Evolutionary conservation across 2,329 filamentous ascomycete genomes (phyloP).

Genomic region (Penicillium brevicompactum): DNA sequence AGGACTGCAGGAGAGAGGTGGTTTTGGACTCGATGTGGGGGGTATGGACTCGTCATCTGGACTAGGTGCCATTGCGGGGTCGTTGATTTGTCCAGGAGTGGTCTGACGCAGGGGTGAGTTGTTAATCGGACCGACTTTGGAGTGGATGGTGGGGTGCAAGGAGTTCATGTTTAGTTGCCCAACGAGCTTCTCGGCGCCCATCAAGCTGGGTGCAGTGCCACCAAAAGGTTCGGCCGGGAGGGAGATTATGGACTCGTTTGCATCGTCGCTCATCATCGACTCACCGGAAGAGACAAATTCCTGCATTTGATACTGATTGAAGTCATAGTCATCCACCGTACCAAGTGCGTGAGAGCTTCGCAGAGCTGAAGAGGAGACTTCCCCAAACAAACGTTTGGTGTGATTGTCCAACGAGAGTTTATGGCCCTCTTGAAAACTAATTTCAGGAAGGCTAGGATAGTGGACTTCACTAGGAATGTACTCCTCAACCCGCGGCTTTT

Average conservation of each 20-base stretch:
- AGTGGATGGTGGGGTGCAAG: conserved; percentile 36
- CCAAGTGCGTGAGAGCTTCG: conserved; percentile 55
- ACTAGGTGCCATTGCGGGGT: conserved; percentile 22
- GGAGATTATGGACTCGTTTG: conserved; percentile 41
- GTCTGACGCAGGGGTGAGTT: conserved; percentile 36
- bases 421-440: conserved; percentile 37
- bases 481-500: conserved; percentile 38
- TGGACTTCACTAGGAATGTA: conserved; percentile 34
- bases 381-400: conserved; percentile 60
- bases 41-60: neutral
- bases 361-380: conserved; percentile 60
- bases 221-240: conserved; percentile 37
- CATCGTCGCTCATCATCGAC: conserved; percentile 41
- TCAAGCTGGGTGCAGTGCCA: conserved; percentile 48
- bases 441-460: conserved; percentile 47
- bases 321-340: conserved; percentile 30
- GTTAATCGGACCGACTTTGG: conserved; percentile 29
- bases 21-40: conserved; percentile 11
- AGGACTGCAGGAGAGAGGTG: conserved; percentile 14
- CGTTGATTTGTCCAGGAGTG: conserved; percentile 29
- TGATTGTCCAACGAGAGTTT: conserved; percentile 26
- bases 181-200: conserved; percentile 52
- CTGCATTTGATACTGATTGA: conserved; percentile 39
- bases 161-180: conserved; percentile 52
- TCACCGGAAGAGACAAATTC: conserved; percentile 46